Conservation (phyloP, 140 eudicot genomes). For the Cichorium intybus region DNA sequence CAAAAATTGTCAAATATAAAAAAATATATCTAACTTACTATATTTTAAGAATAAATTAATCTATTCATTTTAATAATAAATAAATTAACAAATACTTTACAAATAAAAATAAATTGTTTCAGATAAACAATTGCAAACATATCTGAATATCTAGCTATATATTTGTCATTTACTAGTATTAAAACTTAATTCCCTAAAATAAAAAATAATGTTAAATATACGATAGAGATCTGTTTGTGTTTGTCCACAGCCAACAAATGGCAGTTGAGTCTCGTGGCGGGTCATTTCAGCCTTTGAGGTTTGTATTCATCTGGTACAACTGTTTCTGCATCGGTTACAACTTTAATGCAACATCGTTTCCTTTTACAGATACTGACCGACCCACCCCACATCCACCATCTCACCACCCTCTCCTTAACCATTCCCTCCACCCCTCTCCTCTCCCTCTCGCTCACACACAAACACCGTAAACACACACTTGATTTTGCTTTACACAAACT, state of each 20-base stretch:
- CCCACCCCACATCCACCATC: slow-evolving; percentile 8
- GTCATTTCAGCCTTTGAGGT: slow-evolving; percentile 28
- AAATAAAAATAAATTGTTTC: no score
- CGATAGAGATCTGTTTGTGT: slow-evolving; percentile 18
- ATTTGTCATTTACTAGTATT: no score
- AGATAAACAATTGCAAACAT: no score
- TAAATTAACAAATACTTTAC: no score
- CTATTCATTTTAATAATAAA: no score
- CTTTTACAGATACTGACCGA: slow-evolving; percentile 18
- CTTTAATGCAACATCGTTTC: not conserved
- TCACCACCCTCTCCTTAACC: not conserved
- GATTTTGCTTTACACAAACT: not conserved
- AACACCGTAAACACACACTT: not conserved
- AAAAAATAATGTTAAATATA: not conserved
- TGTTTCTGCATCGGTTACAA: slow-evolving; percentile 7
- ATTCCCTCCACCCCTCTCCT: not conserved
- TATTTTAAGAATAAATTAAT: no score
- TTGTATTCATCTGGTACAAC: slow-evolving; percentile 29
- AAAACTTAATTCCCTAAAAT: slow-evolving; percentile 5
- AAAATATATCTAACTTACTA: no score
- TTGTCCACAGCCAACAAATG: slow-evolving; percentile 43
- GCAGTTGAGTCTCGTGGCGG: slow-evolving; percentile 51
- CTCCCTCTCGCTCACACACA: slow-evolving; percentile 5
- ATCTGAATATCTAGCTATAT: not conserved
- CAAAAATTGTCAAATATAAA: no score